A percentile compares a stretch with the other conserved stretches of the same genome.
These are phyloP conservation scores for Amanita rubescens DNA, from an alignment of 768 basidiomycete species.

Conservation along the genomic window DNA sequence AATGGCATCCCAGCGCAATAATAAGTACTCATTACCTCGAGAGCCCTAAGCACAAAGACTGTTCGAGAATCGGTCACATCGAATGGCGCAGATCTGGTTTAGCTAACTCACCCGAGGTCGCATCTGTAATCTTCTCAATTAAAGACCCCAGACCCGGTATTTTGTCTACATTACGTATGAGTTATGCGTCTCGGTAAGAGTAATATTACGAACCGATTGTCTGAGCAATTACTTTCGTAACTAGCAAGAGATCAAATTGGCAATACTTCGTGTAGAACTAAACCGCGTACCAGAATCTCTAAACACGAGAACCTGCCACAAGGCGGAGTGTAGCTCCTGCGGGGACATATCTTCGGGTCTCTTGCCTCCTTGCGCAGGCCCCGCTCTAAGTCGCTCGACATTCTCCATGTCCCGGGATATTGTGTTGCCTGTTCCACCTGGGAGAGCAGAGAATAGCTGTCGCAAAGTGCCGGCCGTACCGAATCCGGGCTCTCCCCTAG, in stretches of 20 bases:
- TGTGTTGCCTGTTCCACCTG: constrained; percentile 52
- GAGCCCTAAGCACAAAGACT: constrained; percentile 77
- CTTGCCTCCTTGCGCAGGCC: constrained; percentile 54
- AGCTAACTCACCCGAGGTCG: constrained; percentile 47
- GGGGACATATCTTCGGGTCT: constrained; percentile 78
- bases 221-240: constrained; percentile 72
- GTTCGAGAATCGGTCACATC: constrained; percentile 13
- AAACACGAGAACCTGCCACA: constrained; percentile 85
- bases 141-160: constrained; percentile 73
- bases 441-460: constrained; percentile 52
- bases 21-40: constrained; percentile 51
- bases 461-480: constrained; percentile 46
- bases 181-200: background rate
- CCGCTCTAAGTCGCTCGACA: constrained; percentile 61
- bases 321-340: constrained; percentile 73
- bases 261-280: background rate
- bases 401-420: constrained; percentile 71
- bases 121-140: constrained; percentile 74
- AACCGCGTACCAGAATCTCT: constrained; percentile 58
- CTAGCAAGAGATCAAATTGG: constrained; percentile 19
- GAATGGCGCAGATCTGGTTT: background rate
- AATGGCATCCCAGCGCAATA: no score
- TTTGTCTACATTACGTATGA: constrained; percentile 43
- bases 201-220: constrained; percentile 51
- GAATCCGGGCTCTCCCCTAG: constrained; percentile 22